Base-by-base conservation (phyloP, 2,329 filamentous ascomycete genomes). In the Incumbomyces delicatus region DNA sequence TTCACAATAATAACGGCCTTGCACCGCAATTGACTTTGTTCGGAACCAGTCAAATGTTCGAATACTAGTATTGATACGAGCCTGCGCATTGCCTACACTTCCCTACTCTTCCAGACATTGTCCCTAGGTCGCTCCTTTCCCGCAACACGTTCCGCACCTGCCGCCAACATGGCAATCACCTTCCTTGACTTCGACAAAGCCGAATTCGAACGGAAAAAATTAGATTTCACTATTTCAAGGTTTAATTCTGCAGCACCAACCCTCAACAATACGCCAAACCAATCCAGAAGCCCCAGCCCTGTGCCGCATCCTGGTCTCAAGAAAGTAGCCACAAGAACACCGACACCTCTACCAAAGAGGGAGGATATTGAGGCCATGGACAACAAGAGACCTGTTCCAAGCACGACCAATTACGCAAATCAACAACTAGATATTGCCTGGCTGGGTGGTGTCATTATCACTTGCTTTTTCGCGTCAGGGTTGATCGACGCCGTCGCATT, bases 401-500 rank as follows among this genome's bases (percentile, higher is more conserved):
- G 12, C 17, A 41, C 44, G 6, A 44, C 49, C 17, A 46, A 41
- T 31, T 55, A 52, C 44, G 37, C 51, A 31, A 47, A 41, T n/a
- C 41, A 54, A 14, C 53, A 57, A 41, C 48, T 57, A 39, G 51
- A 52, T 16, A 40, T 48, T 8, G 13, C 30, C 18, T 45, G 22
- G 6, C 44, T 57, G 53, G 49, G 44, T 33, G 10, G 48, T 10
- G 47, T 56, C 3, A 47, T 58, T 14, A 56, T 66, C 18, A 57
- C 62, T 49, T 70, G 53, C 51, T 71, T 46, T 58, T 64, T 70
- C 44, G 56, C 64, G 29, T 70, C 67, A 0, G 68, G 68, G 1
- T 58, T 71, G 16, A 67, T 68, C 41, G 68, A 71, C 51, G 66
- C 65, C 48, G 63, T 65, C 34, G 64, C 67, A 10, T 70, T 69